A percentile compares a stretch with the other conserved stretches of the same genome.
Evolutionary conservation across 257 asterid genomes (phyloP).

Genomic region (Asclepias syriaca): DNA sequence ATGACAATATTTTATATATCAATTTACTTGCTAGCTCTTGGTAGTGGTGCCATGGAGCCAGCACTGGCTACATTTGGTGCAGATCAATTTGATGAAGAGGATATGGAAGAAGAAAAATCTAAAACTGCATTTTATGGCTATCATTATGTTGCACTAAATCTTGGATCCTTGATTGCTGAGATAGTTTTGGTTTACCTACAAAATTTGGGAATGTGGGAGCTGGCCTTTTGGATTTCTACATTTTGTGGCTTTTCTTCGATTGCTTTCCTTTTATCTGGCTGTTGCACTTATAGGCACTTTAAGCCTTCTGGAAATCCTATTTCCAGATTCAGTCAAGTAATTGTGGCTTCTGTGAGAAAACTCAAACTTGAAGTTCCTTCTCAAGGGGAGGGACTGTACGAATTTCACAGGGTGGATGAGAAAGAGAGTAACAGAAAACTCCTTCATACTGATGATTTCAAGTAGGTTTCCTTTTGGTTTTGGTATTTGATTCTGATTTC

Average conservation of each 20-base stretch:
- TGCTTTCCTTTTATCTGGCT: slow-evolving; percentile 45
- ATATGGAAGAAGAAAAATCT: slow-evolving; percentile 51
- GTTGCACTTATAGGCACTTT: slow-evolving; percentile 48
- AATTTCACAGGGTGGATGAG: slow-evolving; percentile 32
- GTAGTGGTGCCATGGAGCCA: slow-evolving; percentile 88
- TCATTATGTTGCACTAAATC: slow-evolving; percentile 73
- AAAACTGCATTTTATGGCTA: slow-evolving; percentile 65
- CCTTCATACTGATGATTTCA: slow-evolving; percentile 55
- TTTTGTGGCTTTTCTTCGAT: slow-evolving; percentile 53
- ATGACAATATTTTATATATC: slow-evolving; percentile 59
- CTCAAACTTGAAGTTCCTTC: slow-evolving; percentile 35
- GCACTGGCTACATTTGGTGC: slow-evolving; percentile 81
- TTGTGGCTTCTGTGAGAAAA: slow-evolving; percentile 62
- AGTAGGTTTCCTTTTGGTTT: slow-evolving; percentile 29
- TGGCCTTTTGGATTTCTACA: slow-evolving; percentile 84
- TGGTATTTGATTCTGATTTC: too few species aligned
- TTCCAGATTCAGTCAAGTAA: slow-evolving; percentile 59
- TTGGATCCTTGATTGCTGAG: slow-evolving; percentile 76
- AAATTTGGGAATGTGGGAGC: slow-evolving; percentile 59
- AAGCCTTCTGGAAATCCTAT: slow-evolving; percentile 64
- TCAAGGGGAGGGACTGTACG: slow-evolving; percentile 51
- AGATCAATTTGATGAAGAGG: slow-evolving; percentile 79
- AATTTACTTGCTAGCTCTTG: slow-evolving; percentile 63
- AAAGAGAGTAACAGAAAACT: slow-evolving; percentile 41
- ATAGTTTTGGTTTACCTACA: slow-evolving; percentile 61